Conservation (phyloP, 192 early-diverging fungal species). For the Lunasporangiospora selenospora region DNA sequence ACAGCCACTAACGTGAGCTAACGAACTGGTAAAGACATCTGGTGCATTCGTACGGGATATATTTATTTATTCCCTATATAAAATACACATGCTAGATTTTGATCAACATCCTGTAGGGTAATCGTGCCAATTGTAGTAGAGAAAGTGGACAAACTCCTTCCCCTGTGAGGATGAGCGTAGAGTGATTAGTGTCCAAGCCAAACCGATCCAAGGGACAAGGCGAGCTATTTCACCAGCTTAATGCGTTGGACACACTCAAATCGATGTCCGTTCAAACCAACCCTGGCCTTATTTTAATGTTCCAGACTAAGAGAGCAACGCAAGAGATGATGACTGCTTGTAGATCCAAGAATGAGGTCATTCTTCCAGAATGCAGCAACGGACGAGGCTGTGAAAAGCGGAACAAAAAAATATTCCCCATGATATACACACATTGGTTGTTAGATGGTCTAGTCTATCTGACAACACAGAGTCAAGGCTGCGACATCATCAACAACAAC, state of each 20-base stretch:
- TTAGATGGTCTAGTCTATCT: not conserved
- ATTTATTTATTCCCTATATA: too few species aligned
- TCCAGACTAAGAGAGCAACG: slow-evolving; percentile 31
- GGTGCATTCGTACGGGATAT: too few species aligned
- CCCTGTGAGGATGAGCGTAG: too few species aligned
- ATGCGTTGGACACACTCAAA: not conserved
- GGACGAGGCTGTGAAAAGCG: slow-evolving; percentile 15
- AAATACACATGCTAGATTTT: too few species aligned
- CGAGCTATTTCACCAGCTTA: not conserved
- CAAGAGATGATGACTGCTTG: slow-evolving; percentile 31
- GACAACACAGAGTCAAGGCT: not conserved
- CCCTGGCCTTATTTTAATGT: not conserved
- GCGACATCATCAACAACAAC: not conserved
- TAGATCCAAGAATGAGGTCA: slow-evolving; percentile 41
- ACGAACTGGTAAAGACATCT: too few species aligned
- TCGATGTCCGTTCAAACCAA: too few species aligned
- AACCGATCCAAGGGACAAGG: too few species aligned
- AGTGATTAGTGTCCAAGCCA: too few species aligned
- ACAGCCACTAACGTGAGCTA: too few species aligned
- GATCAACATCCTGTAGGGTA: too few species aligned
- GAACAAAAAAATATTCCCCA: not conserved
- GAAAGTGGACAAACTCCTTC: too few species aligned
- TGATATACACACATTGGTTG: not conserved
- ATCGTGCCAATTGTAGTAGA: too few species aligned
- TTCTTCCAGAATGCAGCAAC: slow-evolving; percentile 39